Percentiles rank a stretch among this genome's conserved stretches.
Conservation (phyloP, 2,329 filamentous ascomycete species). For the Shiraia sp. region DNA sequence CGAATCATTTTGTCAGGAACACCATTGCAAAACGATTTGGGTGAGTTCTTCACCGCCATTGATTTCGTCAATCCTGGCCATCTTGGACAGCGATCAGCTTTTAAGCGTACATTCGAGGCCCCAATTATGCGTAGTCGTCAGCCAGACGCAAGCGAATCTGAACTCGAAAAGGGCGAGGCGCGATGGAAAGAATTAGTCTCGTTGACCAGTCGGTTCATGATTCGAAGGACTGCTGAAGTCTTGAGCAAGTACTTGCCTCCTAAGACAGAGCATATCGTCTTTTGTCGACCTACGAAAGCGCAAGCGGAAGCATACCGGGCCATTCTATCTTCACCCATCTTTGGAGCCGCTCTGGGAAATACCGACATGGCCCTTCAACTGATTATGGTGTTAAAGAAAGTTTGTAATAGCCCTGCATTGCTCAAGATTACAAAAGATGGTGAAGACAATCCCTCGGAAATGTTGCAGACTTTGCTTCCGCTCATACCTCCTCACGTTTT, state of each 20-base stretch:
- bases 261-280: conserved; percentile 69
- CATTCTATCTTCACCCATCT: conserved; percentile 67
- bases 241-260: conserved; percentile 67
- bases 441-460: conserved; percentile 53
- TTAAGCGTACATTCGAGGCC: conserved; percentile 66
- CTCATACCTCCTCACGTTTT: conserved; percentile 61
- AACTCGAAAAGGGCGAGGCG: conserved; percentile 66
- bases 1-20: conserved; percentile 69
- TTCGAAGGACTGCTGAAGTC: conserved; percentile 68
- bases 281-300: conserved; percentile 64
- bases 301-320: conserved; percentile 65
- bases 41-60: conserved; percentile 69
- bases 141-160: conserved; percentile 63
- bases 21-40: conserved; percentile 69
- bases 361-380: conserved; percentile 67
- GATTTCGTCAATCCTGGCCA: conserved; percentile 71
- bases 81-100: conserved; percentile 64
- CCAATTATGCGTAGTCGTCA: conserved; percentile 68
- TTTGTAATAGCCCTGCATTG: conserved; percentile 71
- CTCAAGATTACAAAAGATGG: conserved; percentile 57
- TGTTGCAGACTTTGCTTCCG: conserved; percentile 49
- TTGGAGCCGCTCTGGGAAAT: conserved; percentile 64
- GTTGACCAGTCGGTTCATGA: conserved; percentile 66
- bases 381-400: conserved; percentile 73
- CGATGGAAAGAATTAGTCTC: conserved; percentile 64